phyloP scores from a whole-genome alignment of 495 filamentous ascomycete species.

The Tuber brumale region DNA sequence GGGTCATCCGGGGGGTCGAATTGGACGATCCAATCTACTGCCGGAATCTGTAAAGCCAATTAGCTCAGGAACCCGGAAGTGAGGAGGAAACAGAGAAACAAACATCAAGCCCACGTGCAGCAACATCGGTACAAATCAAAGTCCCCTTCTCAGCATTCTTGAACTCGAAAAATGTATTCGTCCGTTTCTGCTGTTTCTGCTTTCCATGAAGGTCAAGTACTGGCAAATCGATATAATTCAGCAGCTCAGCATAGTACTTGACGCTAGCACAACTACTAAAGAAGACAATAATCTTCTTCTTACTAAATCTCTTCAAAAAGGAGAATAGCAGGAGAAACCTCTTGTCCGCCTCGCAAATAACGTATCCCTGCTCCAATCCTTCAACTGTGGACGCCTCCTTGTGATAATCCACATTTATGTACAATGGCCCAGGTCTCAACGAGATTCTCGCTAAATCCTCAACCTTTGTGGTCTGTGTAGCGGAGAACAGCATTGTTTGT shows the following conservation, averaged over 20 bases:
- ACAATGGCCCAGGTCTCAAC: constrained; percentile 80
- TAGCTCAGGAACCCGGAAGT: constrained; percentile 6
- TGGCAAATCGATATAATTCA: constrained; percentile 93
- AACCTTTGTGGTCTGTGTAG: constrained; percentile 97
- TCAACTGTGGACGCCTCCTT: constrained; percentile 82
- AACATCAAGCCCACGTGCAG: constrained; percentile 84
- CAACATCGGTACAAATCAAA: constrained; percentile 93
- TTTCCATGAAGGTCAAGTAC: constrained; percentile 86
- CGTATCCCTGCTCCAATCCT: constrained; percentile 90
- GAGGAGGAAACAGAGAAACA: constrained; percentile 36
- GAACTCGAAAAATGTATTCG: constrained; percentile 97
- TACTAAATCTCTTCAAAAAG: constrained; percentile 82
- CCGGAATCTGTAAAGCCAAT: constrained; percentile 58
- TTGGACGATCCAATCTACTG: constrained; percentile 92
- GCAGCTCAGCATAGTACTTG: constrained; percentile 86
- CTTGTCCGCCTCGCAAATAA: constrained; percentile 85
- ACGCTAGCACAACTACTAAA: constrained; percentile 90
- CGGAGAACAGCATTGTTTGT: constrained; percentile 95
- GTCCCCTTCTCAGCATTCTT: constrained; percentile 87
- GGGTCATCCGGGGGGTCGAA: constrained; percentile 92
- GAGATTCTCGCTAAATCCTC: constrained; percentile 94
- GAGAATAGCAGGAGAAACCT: constrained; percentile 92
- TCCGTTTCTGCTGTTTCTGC: constrained; percentile 95
- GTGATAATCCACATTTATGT: constrained; percentile 83
- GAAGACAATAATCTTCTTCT: constrained; percentile 97